These are phyloP conservation scores for Brassica rapa DNA, from an alignment of 345 rosid species.

Conservation along the genomic window DNA sequence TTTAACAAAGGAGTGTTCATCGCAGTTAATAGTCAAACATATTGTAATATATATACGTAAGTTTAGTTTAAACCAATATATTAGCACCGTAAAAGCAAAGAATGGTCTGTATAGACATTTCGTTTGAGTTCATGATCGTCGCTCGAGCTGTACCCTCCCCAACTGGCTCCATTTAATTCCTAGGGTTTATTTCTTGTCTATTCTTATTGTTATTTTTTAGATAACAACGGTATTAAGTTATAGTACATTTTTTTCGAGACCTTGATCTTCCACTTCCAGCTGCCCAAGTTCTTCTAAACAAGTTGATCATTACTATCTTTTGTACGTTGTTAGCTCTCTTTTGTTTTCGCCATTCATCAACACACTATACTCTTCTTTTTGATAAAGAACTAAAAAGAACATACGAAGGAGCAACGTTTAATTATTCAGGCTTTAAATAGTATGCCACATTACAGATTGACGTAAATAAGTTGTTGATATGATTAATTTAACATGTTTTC, in stretches of 20 bases:
- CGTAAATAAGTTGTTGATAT: neutral
- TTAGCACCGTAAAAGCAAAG: neutral
- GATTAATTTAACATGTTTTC: neutral
- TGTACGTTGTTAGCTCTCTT: neutral
- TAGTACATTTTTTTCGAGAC: slow-evolving; percentile 4
- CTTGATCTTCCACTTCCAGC: neutral
- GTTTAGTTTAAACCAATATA: neutral
- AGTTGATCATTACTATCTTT: neutral
- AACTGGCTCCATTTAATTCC: slow-evolving; percentile 37
- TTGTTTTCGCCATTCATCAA: neutral
- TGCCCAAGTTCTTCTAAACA: neutral
- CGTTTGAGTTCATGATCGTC: slow-evolving; percentile 36
- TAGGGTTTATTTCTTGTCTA: neutral
- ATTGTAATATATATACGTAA: neutral
- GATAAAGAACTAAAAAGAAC: neutral
- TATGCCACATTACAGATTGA: neutral
- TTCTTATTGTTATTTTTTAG: neutral
- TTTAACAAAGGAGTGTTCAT: neutral
- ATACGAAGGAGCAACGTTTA: neutral
- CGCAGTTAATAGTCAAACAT: neutral
- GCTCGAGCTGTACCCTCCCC: slow-evolving; percentile 41
- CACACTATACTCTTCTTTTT: neutral
- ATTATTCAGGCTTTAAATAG: neutral
- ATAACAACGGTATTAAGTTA: neutral
- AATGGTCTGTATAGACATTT: slow-evolving; percentile 17